A percentile compares a stretch with the other conserved stretches of the same genome.
These are phyloP conservation scores for Lentinula edodes DNA, from an alignment of 768 basidiomycete genomes.

Conservation along the genomic window DNA sequence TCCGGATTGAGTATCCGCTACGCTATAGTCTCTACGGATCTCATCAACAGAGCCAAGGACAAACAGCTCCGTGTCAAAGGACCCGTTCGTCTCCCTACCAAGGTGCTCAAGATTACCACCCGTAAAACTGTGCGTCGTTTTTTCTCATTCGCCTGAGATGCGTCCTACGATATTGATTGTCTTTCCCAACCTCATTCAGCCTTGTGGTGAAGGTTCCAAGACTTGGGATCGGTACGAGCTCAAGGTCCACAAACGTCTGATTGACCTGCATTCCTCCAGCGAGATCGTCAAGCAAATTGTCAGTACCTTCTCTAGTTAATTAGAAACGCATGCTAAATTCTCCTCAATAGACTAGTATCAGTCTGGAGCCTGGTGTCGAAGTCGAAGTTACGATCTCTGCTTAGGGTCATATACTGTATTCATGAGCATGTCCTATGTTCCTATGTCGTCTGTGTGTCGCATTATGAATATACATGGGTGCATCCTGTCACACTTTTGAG, in stretches of 20 bases:
- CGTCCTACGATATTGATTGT: background rate
- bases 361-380: conserved; percentile 98
- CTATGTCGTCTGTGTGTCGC: background rate
- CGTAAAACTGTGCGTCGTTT: conserved; percentile 81
- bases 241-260: conserved; percentile 98
- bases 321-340: background rate
- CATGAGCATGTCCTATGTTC: background rate
- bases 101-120: conserved; percentile 98
- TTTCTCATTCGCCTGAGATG: background rate
- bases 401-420: conserved; percentile 24
- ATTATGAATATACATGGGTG: background rate
- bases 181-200: conserved; percentile 36
- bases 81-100: conserved; percentile 97
- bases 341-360: conserved; percentile 81
- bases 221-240: conserved; percentile 99
- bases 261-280: conserved; percentile 96
- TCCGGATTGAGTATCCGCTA: background rate
- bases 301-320: conserved; percentile 24
- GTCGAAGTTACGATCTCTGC: conserved; percentile 96
- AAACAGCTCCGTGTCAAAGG: conserved; percentile 99
- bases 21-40: conserved; percentile 81
- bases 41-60: conserved; percentile 99
- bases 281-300: conserved; percentile 99
- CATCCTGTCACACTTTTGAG: background rate
- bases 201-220: conserved; percentile 99